A percentile compares a stretch with the other conserved stretches of the same genome.
phyloP scores from a whole-genome alignment of 139 green algal species.

The Chlamydomonas asymmetrica region DNA sequence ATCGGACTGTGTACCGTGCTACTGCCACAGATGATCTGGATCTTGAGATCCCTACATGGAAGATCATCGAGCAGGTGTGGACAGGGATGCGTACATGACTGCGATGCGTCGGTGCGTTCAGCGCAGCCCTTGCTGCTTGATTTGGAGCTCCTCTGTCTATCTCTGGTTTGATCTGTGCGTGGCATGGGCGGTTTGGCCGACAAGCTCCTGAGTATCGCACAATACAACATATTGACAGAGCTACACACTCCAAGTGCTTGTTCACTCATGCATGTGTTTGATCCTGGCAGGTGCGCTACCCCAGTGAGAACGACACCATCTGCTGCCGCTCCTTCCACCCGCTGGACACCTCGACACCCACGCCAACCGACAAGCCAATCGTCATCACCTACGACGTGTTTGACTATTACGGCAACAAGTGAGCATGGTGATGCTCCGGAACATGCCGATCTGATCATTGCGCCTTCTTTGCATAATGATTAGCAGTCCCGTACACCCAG shows the following conservation, averaged over 20 bases:
- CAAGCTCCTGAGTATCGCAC: not conserved
- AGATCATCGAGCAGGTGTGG: too few relatives aligned
- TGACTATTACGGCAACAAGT: conserved; percentile 30
- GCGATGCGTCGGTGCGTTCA: too few relatives aligned
- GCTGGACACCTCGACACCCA: conserved; percentile 11
- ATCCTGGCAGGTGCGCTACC: too few relatives aligned
- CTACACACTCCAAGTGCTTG: not conserved
- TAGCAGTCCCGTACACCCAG: not conserved
- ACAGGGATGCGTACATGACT: too few relatives aligned
- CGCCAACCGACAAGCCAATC: not conserved
- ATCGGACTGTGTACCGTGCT: too few relatives aligned
- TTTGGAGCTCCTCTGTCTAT: not conserved
- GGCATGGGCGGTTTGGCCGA: not conserved
- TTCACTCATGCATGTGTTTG: too few relatives aligned
- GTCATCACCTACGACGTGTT: conserved; percentile 34
- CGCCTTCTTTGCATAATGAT: not conserved
- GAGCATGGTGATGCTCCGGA: not conserved
- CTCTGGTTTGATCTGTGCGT: not conserved
- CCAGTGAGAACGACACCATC: conserved; percentile 1
- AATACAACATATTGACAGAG: not conserved
- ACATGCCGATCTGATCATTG: not conserved
- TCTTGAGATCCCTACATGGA: too few relatives aligned
- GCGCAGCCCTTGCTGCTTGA: too few relatives aligned
- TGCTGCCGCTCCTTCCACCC: conserved; percentile 10
- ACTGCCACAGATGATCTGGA: too few relatives aligned